Percentiles rank a stretch among this genome's conserved stretches.
phyloP scores from a whole-genome alignment of 2,329 filamentous ascomycete species.

The Raffaelea ambrosiae region DNA sequence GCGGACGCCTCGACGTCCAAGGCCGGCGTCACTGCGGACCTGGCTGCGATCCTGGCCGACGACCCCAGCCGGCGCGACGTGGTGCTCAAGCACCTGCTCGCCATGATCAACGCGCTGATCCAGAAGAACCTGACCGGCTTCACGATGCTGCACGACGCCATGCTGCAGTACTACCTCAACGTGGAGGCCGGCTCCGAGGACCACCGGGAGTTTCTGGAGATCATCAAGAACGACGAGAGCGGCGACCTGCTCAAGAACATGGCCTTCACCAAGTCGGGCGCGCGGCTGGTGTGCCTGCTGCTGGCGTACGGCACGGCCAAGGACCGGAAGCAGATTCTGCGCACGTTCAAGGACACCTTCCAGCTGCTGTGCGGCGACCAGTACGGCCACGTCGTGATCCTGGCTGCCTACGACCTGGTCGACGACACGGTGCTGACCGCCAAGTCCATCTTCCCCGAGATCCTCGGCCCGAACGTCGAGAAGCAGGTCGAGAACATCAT shows the following conservation, averaged over 20 bases:
- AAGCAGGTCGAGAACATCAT: conserved; percentile 56
- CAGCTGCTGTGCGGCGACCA: conserved; percentile 75
- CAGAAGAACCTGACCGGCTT: conserved; percentile 97
- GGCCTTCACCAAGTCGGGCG: conserved; percentile 86
- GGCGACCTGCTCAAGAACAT: conserved; percentile 90
- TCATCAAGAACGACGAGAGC: conserved; percentile 84
- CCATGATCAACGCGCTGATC: conserved; percentile 83
- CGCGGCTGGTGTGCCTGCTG: conserved; percentile 70
- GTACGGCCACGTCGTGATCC: conserved; percentile 70
- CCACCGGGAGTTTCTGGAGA: conserved; percentile 77
- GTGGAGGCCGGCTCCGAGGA: conserved; percentile 70
- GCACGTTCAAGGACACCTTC: conserved; percentile 80
- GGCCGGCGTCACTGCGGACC: conserved; percentile 46
- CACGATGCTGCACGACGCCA: conserved; percentile 95
- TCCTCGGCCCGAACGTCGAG: conserved; percentile 64
- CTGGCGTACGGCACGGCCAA: conserved; percentile 83
- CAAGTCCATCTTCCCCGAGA: conserved; percentile 80
- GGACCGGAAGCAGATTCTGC: conserved; percentile 82
- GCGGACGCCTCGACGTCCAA: not conserved
- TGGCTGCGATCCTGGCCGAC: conserved; percentile 64
- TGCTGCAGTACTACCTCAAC: conserved; percentile 92
- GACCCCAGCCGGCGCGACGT: conserved; percentile 78
- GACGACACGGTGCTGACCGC: conserved; percentile 87
- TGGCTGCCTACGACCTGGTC: conserved; percentile 81
- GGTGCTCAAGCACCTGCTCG: conserved; percentile 77